Percentiles rank a stretch among this genome's conserved stretches.
phyloP scores from a whole-genome alignment of 2,329 filamentous ascomycete species.

The Aspergillus fijiensis region DNA sequence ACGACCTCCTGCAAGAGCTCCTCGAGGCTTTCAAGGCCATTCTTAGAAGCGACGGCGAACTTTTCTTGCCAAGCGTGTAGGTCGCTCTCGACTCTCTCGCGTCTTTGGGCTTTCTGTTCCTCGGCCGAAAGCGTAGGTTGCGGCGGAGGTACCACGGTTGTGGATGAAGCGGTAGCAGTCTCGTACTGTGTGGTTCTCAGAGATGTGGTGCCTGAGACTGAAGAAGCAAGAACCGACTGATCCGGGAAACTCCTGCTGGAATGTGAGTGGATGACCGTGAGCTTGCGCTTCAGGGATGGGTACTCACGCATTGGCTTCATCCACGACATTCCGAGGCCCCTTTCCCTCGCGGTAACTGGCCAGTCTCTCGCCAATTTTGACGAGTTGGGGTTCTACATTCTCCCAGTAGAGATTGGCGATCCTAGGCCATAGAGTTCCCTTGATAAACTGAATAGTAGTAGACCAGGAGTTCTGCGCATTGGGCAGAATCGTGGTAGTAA shows the following conservation, averaged over 20 bases:
- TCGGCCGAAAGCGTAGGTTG: slow-evolving; percentile 45
- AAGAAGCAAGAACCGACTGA: slow-evolving; percentile 24
- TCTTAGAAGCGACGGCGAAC: slow-evolving; percentile 80
- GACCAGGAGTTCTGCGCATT: slow-evolving; percentile 69
- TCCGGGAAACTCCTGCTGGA: slow-evolving; percentile 16
- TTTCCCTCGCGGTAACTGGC: slow-evolving; percentile 63
- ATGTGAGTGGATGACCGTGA: background rate
- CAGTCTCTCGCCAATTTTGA: slow-evolving; percentile 86
- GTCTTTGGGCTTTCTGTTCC: slow-evolving; percentile 43
- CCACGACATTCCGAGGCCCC: slow-evolving; percentile 59
- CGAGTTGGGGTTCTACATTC: slow-evolving; percentile 92
- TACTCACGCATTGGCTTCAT: slow-evolving; percentile 53
- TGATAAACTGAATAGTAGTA: slow-evolving; percentile 67
- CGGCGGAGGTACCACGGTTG: slow-evolving; percentile 25
- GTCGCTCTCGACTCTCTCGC: slow-evolving; percentile 72
- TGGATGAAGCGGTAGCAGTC: slow-evolving; percentile 25
- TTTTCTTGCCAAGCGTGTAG: slow-evolving; percentile 84
- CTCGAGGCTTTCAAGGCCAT: slow-evolving; percentile 70
- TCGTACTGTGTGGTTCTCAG: slow-evolving; percentile 9
- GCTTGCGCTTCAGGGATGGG: background rate
- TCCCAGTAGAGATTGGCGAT: slow-evolving; percentile 78
- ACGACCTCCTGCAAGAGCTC: slow-evolving; percentile 70
- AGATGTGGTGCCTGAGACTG: slow-evolving; percentile 18
- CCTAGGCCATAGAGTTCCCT: slow-evolving; percentile 77
- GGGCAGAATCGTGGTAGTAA: slow-evolving; percentile 69